A percentile compares a stretch with the other conserved stretches of the same genome.
These are phyloP conservation scores for Zizania latifolia DNA, from an alignment of 176 grass and related monocot genomes.

Conservation along the genomic window DNA sequence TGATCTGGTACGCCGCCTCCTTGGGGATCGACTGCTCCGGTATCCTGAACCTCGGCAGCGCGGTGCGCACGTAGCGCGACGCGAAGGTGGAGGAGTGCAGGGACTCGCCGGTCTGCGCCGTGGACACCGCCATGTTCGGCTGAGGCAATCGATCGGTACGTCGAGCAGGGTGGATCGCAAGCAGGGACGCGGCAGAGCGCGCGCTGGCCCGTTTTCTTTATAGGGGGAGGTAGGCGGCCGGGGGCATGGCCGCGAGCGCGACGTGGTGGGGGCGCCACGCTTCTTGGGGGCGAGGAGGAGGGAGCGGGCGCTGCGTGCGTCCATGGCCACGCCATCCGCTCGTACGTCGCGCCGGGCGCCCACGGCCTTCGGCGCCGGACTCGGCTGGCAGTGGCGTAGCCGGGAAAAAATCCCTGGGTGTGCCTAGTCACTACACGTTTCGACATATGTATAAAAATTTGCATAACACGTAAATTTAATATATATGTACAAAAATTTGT, in stretches of 20 bases:
- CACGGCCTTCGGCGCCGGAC: neutral
- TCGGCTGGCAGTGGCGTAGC: no score
- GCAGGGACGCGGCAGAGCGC: neutral
- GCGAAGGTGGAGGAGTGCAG: constrained; percentile 79
- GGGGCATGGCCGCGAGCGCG: constrained; percentile 15
- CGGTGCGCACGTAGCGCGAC: constrained; percentile 63
- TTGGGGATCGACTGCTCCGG: constrained; percentile 58
- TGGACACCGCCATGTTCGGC: constrained; percentile 48
- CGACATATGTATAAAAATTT: no score
- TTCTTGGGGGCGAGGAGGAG: neutral
- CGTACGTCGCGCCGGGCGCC: neutral
- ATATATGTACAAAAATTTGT: no score
- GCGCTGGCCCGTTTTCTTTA: neutral
- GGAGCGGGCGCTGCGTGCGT: neutral
- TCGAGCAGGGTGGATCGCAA: neutral
- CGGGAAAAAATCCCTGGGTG: no score
- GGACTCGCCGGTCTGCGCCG: constrained; percentile 41
- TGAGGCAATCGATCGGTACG: neutral
- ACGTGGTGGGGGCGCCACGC: constrained; percentile 11
- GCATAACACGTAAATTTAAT: no score
- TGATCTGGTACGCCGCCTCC: constrained; percentile 99
- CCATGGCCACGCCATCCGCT: neutral
- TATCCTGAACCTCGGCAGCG: constrained; percentile 32
- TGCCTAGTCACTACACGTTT: no score
- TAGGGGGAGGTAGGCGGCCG: neutral